Conservation (phyloP, 2,329 filamentous ascomycete genomes). For the Seiridium unicorne region DNA sequence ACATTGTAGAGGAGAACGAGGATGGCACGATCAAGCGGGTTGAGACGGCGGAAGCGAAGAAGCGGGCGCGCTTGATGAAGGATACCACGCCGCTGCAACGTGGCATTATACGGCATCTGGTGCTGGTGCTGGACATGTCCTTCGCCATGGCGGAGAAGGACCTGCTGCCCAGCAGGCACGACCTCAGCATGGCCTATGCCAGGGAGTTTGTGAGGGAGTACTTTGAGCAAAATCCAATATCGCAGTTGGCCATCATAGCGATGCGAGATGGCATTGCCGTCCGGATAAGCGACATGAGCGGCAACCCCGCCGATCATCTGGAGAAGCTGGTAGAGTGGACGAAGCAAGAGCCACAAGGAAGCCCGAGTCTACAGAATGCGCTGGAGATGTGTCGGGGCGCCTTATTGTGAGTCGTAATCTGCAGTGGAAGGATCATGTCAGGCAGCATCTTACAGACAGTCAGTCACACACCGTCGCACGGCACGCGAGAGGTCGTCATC, state of each 20-base stretch:
- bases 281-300: constrained; percentile 83
- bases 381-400: constrained; percentile 92
- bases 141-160: constrained; percentile 96
- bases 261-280: constrained; percentile 92
- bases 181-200: constrained; percentile 78
- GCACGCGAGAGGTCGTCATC: constrained; percentile 88
- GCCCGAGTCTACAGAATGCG: constrained; percentile 86
- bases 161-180: constrained; percentile 81
- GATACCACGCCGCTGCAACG: constrained; percentile 95
- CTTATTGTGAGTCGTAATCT: constrained; percentile 63
- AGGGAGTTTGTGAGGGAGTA: constrained; percentile 89
- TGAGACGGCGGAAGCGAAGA: constrained; percentile 68
- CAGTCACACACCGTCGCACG: constrained; percentile 87
- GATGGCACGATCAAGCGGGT: constrained; percentile 76
- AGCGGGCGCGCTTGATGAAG: constrained; percentile 76
- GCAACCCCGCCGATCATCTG: constrained; percentile 87
- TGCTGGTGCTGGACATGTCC: constrained; percentile 88
- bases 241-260: constrained; percentile 86
- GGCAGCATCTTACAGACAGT: constrained; percentile 2
- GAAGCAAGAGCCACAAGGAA: constrained; percentile 67
- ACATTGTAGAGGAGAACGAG: constrained; percentile 73
- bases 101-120: constrained; percentile 94
- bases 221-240: constrained; percentile 98
- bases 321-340: constrained; percentile 68
- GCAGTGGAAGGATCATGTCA: not conserved